These are phyloP conservation scores for Castanospermum australe DNA, from an alignment of 306 rosid genomes.

Conservation along the genomic window DNA sequence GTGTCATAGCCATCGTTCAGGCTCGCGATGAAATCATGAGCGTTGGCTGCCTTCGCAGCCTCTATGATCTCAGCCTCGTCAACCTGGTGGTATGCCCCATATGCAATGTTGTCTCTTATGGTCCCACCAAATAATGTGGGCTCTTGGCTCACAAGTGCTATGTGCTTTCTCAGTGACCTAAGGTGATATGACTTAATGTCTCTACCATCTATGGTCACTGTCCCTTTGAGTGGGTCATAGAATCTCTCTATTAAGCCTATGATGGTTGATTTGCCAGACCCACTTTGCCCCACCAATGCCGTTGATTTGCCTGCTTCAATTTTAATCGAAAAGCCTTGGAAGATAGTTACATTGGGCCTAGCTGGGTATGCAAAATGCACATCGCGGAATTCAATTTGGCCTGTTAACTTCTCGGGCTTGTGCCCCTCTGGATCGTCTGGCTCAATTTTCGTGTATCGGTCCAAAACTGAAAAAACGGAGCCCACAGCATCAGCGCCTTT, in stretches of 20 bases:
- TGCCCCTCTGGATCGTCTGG: constrained; percentile 18
- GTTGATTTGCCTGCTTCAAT: constrained; percentile 49
- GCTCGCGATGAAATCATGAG: constrained; percentile 45
- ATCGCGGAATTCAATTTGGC: constrained; percentile 30
- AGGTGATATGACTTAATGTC: constrained; percentile 41
- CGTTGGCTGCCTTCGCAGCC: constrained; percentile 54
- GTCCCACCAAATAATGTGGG: constrained; percentile 57
- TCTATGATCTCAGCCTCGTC: constrained; percentile 45
- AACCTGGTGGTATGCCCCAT: constrained; percentile 17
- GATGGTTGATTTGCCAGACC: constrained; percentile 51
- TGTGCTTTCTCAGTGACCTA: constrained; percentile 43
- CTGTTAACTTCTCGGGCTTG: constrained; percentile 20
- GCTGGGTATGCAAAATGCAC: constrained; percentile 51
- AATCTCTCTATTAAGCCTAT: constrained; percentile 55
- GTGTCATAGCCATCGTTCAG: constrained; percentile 51
- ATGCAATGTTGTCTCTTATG: constrained; percentile 53
- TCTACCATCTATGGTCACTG: constrained; percentile 31
- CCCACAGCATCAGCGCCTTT: constrained; percentile 35
- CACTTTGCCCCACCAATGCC: constrained; percentile 57
- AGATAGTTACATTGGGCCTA: constrained; percentile 42
- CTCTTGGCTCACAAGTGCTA: constrained; percentile 63
- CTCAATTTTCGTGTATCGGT: constrained; percentile 29
- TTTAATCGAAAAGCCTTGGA: constrained; percentile 33
- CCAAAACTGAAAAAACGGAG: constrained; percentile 35
- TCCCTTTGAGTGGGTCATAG: constrained; percentile 50